phyloP scores from a whole-genome alignment of 192 early-diverging fungal genomes.

The Spizellomyces punctatus region DNA sequence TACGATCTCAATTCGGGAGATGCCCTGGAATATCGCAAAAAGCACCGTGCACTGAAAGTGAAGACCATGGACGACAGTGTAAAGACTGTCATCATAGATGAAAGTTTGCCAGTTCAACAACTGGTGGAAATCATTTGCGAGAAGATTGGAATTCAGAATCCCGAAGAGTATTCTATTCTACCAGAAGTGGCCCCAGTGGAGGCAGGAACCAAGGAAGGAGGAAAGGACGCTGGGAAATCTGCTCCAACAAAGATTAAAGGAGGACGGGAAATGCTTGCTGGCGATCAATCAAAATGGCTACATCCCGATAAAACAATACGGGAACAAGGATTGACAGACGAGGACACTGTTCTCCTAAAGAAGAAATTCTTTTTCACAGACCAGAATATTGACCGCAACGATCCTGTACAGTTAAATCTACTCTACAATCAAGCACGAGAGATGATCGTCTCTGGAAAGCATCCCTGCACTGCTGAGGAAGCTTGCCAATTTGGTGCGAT shows the following conservation, averaged over 20 bases:
- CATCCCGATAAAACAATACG: constrained; percentile 55
- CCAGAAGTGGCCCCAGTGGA: constrained; percentile 19
- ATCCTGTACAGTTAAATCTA: constrained; percentile 63
- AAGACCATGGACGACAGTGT: constrained; percentile 54
- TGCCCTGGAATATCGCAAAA: constrained; percentile 59
- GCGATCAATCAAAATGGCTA: constrained; percentile 45
- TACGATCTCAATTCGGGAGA: constrained; percentile 63
- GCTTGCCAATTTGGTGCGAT: constrained; percentile 59
- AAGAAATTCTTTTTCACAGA: constrained; percentile 69
- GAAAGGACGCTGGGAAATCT: constrained; percentile 7
- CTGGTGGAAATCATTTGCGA: constrained; percentile 57
- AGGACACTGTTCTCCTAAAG: constrained; percentile 53
- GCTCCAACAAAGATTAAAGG: background rate
- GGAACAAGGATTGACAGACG: constrained; percentile 55
- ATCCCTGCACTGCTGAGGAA: constrained; percentile 60
- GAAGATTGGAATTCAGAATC: constrained; percentile 56
- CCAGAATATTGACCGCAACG: constrained; percentile 60
- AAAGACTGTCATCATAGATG: constrained; percentile 60
- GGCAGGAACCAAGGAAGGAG: background rate
- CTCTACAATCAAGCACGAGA: constrained; percentile 57
- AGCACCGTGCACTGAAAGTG: constrained; percentile 57
- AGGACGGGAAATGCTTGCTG: background rate
- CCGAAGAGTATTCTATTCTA: constrained; percentile 63
- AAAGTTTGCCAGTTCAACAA: constrained; percentile 40
- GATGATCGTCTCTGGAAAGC: constrained; percentile 53